These are phyloP conservation scores for Pistacia integerrima DNA, from an alignment of 345 rosid genomes.

Conservation along the genomic window DNA sequence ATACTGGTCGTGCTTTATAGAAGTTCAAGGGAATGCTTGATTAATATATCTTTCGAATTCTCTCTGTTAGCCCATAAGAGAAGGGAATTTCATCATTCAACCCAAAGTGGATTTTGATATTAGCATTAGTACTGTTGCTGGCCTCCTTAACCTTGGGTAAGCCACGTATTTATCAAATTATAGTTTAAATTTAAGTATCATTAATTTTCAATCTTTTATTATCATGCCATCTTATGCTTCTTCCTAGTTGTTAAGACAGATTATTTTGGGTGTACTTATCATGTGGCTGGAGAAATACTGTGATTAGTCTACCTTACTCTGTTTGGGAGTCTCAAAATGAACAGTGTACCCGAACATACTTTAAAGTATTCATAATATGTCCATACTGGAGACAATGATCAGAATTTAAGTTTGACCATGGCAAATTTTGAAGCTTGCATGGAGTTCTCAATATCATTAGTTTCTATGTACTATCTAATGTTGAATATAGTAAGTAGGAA, in stretches of 20 bases:
- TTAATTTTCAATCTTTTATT: constrained; percentile 12
- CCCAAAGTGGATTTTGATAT: constrained; percentile 99
- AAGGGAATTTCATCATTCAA: constrained; percentile 98
- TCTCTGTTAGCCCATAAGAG: constrained; percentile 83
- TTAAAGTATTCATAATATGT: not conserved
- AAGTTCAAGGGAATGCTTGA: constrained; percentile 16
- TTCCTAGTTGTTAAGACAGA: not conserved
- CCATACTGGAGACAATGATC: constrained; percentile 1
- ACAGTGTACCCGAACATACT: not conserved
- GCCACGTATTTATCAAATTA: constrained; percentile 21
- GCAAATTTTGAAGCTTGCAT: not conserved
- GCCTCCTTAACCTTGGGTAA: constrained; percentile 99
- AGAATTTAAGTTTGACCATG: not conserved
- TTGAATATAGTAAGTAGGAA: not conserved
- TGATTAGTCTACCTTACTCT: not conserved
- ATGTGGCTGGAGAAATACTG: not conserved
- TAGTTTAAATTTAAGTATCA: constrained; percentile 2
- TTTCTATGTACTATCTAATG: not conserved
- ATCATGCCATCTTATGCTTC: constrained; percentile 3
- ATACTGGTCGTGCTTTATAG: constrained; percentile 22
- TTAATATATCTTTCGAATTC: constrained; percentile 24
- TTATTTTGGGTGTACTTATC: not conserved
- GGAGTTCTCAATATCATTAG: not conserved
- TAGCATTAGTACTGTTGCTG: constrained; percentile 94
- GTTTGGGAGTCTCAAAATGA: not conserved